Conservation (phyloP, 371 early-diverging fungal genomes). For the Mortierella sp. region DNA sequence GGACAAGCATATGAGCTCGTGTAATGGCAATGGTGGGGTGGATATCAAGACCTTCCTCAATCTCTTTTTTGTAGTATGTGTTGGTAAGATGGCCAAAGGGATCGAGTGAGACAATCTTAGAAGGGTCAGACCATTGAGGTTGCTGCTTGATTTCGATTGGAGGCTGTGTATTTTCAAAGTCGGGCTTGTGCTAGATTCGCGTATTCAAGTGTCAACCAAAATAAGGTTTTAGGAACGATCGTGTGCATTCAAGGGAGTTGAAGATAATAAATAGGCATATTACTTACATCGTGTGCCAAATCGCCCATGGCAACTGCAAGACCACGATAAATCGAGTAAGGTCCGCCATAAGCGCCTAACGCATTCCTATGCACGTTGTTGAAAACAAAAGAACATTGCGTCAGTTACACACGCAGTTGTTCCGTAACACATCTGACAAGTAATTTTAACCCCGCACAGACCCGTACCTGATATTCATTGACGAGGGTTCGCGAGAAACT, state of each 20-base stretch:
- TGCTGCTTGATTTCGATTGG: constrained; percentile 87
- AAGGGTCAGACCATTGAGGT: constrained; percentile 88
- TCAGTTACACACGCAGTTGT: constrained; percentile 51
- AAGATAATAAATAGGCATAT: background rate
- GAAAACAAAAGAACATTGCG: too few relatives aligned
- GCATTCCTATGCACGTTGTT: constrained; percentile 86
- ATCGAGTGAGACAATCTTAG: constrained; percentile 94
- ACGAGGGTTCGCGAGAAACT: constrained; percentile 83
- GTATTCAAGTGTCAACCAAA: constrained; percentile 4
- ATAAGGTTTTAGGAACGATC: background rate
- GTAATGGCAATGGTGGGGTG: constrained; percentile 96
- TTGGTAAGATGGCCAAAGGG: constrained; percentile 92
- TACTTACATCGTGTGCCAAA: constrained; percentile 66
- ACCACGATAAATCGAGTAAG: constrained; percentile 94
- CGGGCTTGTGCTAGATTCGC: background rate
- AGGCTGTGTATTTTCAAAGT: constrained; percentile 84
- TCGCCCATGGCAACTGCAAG: constrained; percentile 95
- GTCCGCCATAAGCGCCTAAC: constrained; percentile 95
- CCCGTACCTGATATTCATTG: constrained; percentile 77
- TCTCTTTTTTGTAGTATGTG: constrained; percentile 70
- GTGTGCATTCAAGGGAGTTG: background rate
- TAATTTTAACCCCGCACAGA: background rate
- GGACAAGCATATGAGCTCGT: constrained; percentile 93
- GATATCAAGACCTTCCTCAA: constrained; percentile 84
- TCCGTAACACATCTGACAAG: too few relatives aligned